Percentiles rank a stretch among this genome's conserved stretches.
Evolutionary conservation across 176 grass and related monocot species (phyloP).

Genomic region (Oryza glaberrima): DNA sequence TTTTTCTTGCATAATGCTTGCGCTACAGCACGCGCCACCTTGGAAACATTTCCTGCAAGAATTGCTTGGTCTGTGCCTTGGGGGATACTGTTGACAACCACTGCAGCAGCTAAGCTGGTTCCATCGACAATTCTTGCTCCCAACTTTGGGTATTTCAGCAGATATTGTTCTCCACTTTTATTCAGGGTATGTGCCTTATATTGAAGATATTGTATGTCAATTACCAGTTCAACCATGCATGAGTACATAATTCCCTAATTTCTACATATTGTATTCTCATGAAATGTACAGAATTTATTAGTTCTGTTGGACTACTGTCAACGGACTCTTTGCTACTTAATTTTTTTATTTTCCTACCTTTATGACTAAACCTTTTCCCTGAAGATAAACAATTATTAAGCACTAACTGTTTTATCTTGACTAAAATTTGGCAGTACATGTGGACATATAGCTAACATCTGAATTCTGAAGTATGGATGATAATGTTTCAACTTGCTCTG

Average conservation of each 20-base stretch:
- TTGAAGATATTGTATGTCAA: conserved; percentile 12
- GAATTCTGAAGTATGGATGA: not conserved
- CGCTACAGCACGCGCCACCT: conserved; percentile 62
- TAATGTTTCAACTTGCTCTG: not conserved
- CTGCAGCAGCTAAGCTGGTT: conserved; percentile 80
- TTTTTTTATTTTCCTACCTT: not conserved
- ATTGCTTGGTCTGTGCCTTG: conserved; percentile 61
- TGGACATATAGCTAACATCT: not conserved
- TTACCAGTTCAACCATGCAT: not conserved
- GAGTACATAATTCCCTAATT: not conserved
- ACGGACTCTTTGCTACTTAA: not conserved
- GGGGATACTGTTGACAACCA: conserved; percentile 68
- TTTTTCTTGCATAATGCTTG: conserved; percentile 69
- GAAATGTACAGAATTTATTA: not conserved
- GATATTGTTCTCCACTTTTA: conserved; percentile 66
- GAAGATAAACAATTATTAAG: not conserved
- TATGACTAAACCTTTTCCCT: not conserved
- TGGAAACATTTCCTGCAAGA: conserved; percentile 65
- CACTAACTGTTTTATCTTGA: not conserved
- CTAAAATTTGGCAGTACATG: not conserved
- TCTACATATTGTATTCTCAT: not conserved
- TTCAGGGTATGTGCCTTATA: conserved; percentile 72
- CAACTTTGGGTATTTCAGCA: conserved; percentile 79
- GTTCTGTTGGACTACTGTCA: not conserved
- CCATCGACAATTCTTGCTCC: conserved; percentile 83